phyloP scores from a whole-genome alignment of 148 eudicot species.

The Pharnaceum exiguum region DNA sequence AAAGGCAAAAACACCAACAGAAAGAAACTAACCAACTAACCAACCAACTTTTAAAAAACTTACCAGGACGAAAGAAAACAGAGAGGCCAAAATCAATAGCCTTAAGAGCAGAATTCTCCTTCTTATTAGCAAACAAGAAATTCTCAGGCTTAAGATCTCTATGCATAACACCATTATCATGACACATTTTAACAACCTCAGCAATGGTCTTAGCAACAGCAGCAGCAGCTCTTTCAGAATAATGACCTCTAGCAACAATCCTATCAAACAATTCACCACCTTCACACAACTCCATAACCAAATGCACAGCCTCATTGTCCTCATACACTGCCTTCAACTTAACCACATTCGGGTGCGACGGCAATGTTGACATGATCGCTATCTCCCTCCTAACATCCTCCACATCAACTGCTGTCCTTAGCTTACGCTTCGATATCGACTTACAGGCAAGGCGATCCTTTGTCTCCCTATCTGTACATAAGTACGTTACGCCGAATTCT shows the following conservation, averaged over 20 bases:
- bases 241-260: constrained; percentile 87
- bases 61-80: constrained; percentile 84
- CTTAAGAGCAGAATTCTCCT: constrained; percentile 66
- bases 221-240: constrained; percentile 82
- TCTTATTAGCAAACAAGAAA: constrained; percentile 82
- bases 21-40: not conserved
- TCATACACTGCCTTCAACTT: constrained; percentile 65
- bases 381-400: constrained; percentile 85
- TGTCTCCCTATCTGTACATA: constrained; percentile 71
- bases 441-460: constrained; percentile 54
- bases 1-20: not conserved
- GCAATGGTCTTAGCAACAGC: constrained; percentile 64
- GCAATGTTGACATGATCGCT: constrained; percentile 74
- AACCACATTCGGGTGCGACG: constrained; percentile 69
- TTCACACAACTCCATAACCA: constrained; percentile 90
- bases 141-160: constrained; percentile 89
- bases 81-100: constrained; percentile 91
- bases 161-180: constrained; percentile 78
- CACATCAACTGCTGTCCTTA: constrained; percentile 69
- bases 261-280: constrained; percentile 85
- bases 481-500: constrained; percentile 71
- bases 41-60: not conserved
- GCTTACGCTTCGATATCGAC: constrained; percentile 68
- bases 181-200: constrained; percentile 79
- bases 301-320: constrained; percentile 77